Conservation (phyloP, 192 early-diverging fungal genomes). For the Spizellomyces sp. region DNA sequence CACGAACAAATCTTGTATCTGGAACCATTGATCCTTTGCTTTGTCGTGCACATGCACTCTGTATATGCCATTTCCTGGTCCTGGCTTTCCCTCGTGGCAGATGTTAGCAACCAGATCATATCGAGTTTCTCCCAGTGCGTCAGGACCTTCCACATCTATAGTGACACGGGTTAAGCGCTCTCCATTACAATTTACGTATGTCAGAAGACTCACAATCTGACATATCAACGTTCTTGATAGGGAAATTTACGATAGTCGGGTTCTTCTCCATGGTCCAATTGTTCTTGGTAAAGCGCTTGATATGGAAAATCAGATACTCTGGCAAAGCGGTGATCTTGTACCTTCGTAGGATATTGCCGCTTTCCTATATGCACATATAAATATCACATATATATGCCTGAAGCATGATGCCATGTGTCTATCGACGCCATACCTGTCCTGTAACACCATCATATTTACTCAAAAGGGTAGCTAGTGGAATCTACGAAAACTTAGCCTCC, state of each 20-base stretch:
- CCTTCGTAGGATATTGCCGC: conserved; percentile 54
- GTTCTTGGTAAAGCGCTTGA: conserved; percentile 88
- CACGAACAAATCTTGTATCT: conserved; percentile 91
- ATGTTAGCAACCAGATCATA: conserved; percentile 94
- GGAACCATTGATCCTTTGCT: conserved; percentile 89
- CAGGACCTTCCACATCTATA: conserved; percentile 51
- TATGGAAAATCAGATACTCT: conserved; percentile 84
- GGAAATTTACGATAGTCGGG: conserved; percentile 95
- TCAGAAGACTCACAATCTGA: conserved; percentile 62
- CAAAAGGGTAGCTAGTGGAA: conserved; percentile 78
- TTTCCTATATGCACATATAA: neutral
- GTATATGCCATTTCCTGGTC: conserved; percentile 70
- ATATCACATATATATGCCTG: neutral
- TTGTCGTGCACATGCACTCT: conserved; percentile 78
- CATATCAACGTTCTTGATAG: conserved; percentile 85
- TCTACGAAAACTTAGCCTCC: conserved; percentile 35
- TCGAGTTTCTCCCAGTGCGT: conserved; percentile 44
- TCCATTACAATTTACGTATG: neutral
- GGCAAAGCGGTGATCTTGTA: conserved; percentile 80
- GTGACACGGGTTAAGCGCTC: neutral
- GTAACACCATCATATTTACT: conserved; percentile 83
- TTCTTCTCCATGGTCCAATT: conserved; percentile 88
- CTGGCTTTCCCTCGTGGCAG: conserved; percentile 81
- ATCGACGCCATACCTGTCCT: conserved; percentile 47
- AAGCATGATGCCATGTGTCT: neutral